Percentiles rank a stretch among this genome's conserved stretches.
These are phyloP conservation scores for Nicotiana obtusifolia DNA, from an alignment of 257 asterid genomes.

Conservation along the genomic window DNA sequence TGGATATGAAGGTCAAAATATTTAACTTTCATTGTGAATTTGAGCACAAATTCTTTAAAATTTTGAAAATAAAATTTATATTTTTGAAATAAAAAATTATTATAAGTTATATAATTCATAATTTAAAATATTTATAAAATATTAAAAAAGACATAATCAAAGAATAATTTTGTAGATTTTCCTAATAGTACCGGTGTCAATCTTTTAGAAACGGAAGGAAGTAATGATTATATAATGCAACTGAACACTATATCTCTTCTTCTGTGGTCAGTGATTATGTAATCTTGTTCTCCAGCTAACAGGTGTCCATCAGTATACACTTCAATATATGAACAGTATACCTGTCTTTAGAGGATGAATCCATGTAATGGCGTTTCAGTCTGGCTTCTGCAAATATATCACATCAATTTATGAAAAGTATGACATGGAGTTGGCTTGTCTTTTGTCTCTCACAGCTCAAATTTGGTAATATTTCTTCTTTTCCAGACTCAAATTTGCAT, in stretches of 20 bases:
- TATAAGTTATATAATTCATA: too few species aligned
- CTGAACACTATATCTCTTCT: background rate
- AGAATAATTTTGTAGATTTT: too few species aligned
- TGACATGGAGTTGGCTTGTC: background rate
- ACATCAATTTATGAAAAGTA: constrained; percentile 1
- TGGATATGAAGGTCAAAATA: background rate
- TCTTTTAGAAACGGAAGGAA: too few species aligned
- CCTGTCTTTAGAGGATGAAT: constrained; percentile 49
- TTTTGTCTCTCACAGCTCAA: constrained; percentile 22
- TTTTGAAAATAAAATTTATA: too few species aligned
- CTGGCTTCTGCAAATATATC: constrained; percentile 13
- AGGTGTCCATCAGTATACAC: background rate
- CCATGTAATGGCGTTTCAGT: constrained; percentile 39
- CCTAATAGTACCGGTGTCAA: too few species aligned
- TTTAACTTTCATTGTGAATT: too few species aligned
- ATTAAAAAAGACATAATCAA: too few species aligned
- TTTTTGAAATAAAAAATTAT: too few species aligned
- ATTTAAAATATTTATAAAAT: too few species aligned
- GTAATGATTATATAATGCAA: background rate
- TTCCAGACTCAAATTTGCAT: background rate
- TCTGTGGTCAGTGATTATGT: background rate
- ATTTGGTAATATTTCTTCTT: background rate
- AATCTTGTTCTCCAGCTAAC: background rate
- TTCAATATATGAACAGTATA: background rate
- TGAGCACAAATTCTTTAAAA: too few species aligned